Evolutionary conservation across 1,139 yeast species (phyloP).

Genomic region (Protomyces inundatus): DNA sequence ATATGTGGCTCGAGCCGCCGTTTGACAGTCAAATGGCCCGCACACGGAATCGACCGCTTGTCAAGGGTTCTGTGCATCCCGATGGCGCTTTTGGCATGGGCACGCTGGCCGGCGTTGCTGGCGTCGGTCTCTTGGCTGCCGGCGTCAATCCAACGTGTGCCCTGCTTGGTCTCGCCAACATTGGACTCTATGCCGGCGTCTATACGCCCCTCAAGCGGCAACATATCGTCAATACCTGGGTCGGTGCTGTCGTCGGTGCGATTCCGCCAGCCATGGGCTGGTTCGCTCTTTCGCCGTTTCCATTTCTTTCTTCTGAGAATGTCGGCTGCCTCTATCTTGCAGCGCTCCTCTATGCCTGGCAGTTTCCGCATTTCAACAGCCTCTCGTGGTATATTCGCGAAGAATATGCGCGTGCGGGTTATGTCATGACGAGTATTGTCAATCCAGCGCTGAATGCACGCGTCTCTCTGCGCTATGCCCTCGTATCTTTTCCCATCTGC

Average conservation of each 20-base stretch:
- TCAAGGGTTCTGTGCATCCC: constrained; percentile 71
- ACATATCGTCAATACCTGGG: constrained; percentile 91
- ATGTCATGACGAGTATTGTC: constrained; percentile 92
- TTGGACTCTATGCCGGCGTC: constrained; percentile 76
- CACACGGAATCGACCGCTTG: constrained; percentile 86
- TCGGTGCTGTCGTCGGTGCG: constrained; percentile 97
- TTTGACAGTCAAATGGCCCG: constrained; percentile 85
- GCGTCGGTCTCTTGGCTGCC: constrained; percentile 59
- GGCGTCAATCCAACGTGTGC: constrained; percentile 73
- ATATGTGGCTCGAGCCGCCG: constrained; percentile 93
- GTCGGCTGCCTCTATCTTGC: constrained; percentile 55
- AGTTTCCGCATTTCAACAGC: constrained; percentile 95
- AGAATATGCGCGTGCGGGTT: constrained; percentile 88
- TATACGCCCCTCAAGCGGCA: constrained; percentile 86
- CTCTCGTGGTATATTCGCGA: constrained; percentile 80
- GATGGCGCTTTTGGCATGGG: constrained; percentile 78
- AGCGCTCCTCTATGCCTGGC: constrained; percentile 91
- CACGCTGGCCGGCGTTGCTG: constrained; percentile 61
- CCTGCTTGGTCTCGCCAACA: constrained; percentile 66
- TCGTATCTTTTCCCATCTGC: constrained; percentile 89
- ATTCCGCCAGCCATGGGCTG: constrained; percentile 99
- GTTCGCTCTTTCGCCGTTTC: constrained; percentile 56
- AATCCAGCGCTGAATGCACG: constrained; percentile 89
- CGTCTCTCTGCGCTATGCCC: constrained; percentile 81
- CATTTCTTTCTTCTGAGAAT: constrained; percentile 23